These are phyloP conservation scores for Pyrus hybrid DNA, from an alignment of 331 rosid genomes.

Conservation along the genomic window DNA sequence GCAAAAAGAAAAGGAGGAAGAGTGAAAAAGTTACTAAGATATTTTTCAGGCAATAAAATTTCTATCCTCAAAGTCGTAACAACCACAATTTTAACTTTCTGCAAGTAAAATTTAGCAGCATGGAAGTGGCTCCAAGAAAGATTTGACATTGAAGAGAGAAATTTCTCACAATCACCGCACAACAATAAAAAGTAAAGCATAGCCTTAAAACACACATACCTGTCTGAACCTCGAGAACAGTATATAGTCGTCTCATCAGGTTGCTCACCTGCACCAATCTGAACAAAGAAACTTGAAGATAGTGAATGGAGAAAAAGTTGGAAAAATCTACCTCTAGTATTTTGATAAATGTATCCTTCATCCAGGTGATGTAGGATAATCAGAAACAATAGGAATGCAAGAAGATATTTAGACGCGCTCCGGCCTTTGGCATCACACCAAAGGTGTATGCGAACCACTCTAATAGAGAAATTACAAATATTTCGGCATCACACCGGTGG, in stretches of 20 bases:
- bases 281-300: constrained; percentile 33
- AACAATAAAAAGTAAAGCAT: background rate
- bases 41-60: background rate
- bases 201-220: constrained; percentile 43
- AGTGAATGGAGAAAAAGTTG: constrained; percentile 8
- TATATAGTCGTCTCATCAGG: constrained; percentile 89
- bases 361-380: too few relatives aligned
- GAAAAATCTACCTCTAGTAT: background rate
- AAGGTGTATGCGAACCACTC: too few relatives aligned
- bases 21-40: background rate
- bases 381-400: too few relatives aligned
- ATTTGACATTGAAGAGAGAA: background rate
- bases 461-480: too few relatives aligned
- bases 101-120: background rate
- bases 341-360: background rate
- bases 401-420: too few relatives aligned
- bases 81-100: background rate
- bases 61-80: background rate
- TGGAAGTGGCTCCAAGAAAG: constrained; percentile 7
- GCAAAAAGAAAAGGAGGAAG: background rate
- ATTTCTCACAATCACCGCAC: constrained; percentile 5
- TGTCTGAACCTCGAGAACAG: constrained; percentile 86
- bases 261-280: constrained; percentile 95
- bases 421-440: too few relatives aligned
- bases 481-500: too few relatives aligned